Conservation (phyloP, 2,329 filamentous ascomycete genomes). For the Fusarium albosuccineum region DNA sequence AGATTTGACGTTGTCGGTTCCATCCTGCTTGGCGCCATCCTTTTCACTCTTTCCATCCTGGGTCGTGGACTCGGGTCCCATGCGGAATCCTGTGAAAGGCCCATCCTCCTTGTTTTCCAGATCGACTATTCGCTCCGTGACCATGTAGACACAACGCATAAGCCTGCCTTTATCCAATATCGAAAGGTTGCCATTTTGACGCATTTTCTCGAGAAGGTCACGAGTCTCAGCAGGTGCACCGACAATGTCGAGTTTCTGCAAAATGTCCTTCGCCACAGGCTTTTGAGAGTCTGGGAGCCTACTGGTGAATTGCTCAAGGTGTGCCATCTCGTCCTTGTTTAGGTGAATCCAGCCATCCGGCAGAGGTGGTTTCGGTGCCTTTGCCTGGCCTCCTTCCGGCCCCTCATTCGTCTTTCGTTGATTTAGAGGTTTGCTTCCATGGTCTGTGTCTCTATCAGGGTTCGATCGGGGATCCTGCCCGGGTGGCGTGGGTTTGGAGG, state of each 20-base stretch:
- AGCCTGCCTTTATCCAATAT: slow-evolving; percentile 55
- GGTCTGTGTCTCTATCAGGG: slow-evolving; percentile 44
- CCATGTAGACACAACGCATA: slow-evolving; percentile 53
- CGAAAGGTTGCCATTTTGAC: slow-evolving; percentile 67
- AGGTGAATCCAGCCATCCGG: slow-evolving; percentile 63
- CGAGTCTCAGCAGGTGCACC: slow-evolving; percentile 79
- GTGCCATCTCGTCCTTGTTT: slow-evolving; percentile 60
- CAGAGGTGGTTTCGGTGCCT: slow-evolving; percentile 50
- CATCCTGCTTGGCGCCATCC: slow-evolving; percentile 32
- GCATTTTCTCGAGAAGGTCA: slow-evolving; percentile 67
- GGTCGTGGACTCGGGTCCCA: slow-evolving; percentile 41
- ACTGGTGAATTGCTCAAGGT: slow-evolving; percentile 71
- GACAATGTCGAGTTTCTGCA: slow-evolving; percentile 73
- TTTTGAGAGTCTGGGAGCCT: slow-evolving; percentile 73
- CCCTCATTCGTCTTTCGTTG: slow-evolving; percentile 35
- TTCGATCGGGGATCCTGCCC: slow-evolving; percentile 50
- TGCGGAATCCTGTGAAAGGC: slow-evolving; percentile 37
- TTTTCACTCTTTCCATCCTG: slow-evolving; percentile 39
- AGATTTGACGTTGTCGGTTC: slow-evolving; percentile 39
- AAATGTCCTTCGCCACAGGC: slow-evolving; percentile 68
- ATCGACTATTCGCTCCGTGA: slow-evolving; percentile 53
- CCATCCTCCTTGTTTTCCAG: slow-evolving; percentile 43
- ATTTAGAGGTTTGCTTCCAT: slow-evolving; percentile 35
- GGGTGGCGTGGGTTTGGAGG: slow-evolving; percentile 55
- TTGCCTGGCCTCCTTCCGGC: slow-evolving; percentile 35